These are phyloP conservation scores for Geum urbanum DNA, from an alignment of 306 rosid genomes.

Conservation along the genomic window DNA sequence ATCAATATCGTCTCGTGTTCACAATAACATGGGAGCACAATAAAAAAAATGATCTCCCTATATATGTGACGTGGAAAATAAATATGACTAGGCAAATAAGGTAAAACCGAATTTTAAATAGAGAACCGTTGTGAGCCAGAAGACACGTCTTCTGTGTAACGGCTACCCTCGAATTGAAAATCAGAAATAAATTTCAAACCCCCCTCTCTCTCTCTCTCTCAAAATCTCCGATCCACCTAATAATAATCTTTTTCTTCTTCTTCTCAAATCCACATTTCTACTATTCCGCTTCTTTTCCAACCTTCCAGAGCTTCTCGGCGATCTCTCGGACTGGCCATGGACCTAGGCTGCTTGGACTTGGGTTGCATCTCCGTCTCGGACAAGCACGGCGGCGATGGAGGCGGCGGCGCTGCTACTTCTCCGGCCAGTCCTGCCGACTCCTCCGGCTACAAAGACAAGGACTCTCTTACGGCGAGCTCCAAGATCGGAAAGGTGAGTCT, in stretches of 20 bases:
- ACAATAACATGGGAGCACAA: too few species aligned
- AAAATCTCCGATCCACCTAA: too few species aligned
- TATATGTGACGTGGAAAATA: conserved; percentile 10
- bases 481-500: conserved; percentile 62
- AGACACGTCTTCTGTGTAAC: conserved; percentile 21
- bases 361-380: too few species aligned
- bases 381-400: too few species aligned
- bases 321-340: too few species aligned
- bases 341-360: too few species aligned
- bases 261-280: not conserved
- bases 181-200: too few species aligned
- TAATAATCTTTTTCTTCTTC: not conserved
- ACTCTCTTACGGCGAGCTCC: conserved; percentile 42
- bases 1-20: too few species aligned
- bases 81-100: too few species aligned
- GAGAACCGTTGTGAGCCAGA: conserved; percentile 37
- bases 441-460: too few species aligned
- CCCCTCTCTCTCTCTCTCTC: not conserved
- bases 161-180: conserved; percentile 27
- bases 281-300: not conserved
- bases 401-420: not conserved
- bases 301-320: not conserved
- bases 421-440: conserved; percentile 12
- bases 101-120: not conserved
- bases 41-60: too few species aligned